Conservation (phyloP, 805 yeast species). For the Kluyveromyces siamensis region DNA sequence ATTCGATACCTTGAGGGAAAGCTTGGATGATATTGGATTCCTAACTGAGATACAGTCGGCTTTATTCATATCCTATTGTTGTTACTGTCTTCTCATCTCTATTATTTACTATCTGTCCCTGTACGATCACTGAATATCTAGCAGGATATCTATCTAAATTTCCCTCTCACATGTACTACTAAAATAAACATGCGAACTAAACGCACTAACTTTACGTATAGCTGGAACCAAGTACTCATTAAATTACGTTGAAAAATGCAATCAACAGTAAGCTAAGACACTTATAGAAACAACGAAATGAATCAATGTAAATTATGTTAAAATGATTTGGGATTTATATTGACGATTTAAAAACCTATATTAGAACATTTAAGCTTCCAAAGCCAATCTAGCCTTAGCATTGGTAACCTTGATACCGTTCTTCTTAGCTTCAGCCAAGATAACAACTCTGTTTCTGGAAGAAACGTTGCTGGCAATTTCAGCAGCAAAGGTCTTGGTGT, state of each 20-base stretch:
- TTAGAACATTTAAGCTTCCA: constrained; percentile 69
- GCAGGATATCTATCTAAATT: neutral
- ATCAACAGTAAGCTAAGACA: too few relatives aligned
- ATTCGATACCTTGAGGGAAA: neutral
- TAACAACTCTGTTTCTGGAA: constrained; percentile 95
- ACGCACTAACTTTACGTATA: too few relatives aligned
- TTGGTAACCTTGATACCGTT: constrained; percentile 98
- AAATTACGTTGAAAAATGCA: too few relatives aligned
- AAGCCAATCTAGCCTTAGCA: constrained; percentile 96
- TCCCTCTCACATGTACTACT: neutral
- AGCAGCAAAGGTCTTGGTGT: constrained; percentile 98
- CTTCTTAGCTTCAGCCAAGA: constrained; percentile 95
- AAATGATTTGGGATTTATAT: constrained; percentile 34
- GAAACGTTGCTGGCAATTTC: constrained; percentile 99
- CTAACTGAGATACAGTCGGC: neutral
- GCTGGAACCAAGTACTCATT: too few relatives aligned
- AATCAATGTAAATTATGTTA: constrained; percentile 21
- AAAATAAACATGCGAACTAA: too few relatives aligned
- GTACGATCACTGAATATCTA: neutral
- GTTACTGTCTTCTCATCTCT: neutral
- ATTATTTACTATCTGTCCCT: neutral
- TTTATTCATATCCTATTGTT: neutral
- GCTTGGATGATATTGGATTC: neutral
- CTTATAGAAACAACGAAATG: neutral
- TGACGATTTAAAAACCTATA: constrained; percentile 34